Evolutionary conservation across 331 rosid genomes (phyloP).

Genomic region (Erythrophleum ivorense): DNA sequence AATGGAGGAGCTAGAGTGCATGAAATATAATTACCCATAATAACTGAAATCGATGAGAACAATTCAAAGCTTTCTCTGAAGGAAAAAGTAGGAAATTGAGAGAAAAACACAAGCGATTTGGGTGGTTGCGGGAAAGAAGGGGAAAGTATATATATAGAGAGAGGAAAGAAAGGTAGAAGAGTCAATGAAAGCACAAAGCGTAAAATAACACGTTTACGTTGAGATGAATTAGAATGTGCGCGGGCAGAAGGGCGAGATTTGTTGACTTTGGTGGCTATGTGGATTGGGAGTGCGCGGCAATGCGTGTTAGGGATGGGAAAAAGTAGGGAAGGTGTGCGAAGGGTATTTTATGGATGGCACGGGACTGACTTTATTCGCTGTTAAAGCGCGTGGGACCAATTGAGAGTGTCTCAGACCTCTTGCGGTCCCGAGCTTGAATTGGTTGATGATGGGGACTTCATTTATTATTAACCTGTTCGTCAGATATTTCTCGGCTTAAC

Average conservation of each 20-base stretch:
- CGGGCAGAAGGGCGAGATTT: background rate
- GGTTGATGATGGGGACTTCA: too few relatives aligned
- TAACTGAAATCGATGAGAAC: background rate
- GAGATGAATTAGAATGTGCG: background rate
- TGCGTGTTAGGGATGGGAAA: background rate
- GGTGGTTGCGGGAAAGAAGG: background rate
- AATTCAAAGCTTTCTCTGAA: background rate
- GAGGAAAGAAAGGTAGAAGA: background rate
- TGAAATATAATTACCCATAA: slow-evolving; percentile 72
- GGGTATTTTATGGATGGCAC: background rate
- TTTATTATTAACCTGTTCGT: too few relatives aligned
- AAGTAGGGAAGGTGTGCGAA: background rate
- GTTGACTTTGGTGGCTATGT: background rate
- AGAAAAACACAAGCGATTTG: background rate
- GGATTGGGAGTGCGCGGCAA: background rate
- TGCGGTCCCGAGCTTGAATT: too few relatives aligned
- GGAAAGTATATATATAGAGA: background rate
- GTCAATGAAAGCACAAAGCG: background rate
- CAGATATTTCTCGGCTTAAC: too few relatives aligned
- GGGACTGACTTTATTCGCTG: background rate
- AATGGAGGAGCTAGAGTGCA: slow-evolving; percentile 61
- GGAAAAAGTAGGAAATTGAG: background rate
- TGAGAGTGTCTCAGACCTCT: too few relatives aligned
- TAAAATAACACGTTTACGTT: background rate
- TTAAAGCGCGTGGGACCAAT: background rate